A percentile compares a stretch with the other conserved stretches of the same genome.
phyloP scores from a whole-genome alignment of 805 yeast species.

The Spathaspora passalidarum region DNA sequence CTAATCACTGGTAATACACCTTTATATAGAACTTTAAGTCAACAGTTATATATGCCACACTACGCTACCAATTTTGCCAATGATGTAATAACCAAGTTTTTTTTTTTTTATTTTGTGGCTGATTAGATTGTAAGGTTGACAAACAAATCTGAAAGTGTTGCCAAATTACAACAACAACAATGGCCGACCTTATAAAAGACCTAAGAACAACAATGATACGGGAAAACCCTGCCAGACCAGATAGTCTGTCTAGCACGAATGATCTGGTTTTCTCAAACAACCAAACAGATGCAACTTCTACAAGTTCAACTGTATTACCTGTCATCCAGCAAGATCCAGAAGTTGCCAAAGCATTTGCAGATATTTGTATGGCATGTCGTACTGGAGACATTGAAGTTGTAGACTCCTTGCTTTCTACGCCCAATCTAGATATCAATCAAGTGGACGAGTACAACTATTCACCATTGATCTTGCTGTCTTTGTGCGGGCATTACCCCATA shows the following conservation, averaged over 20 bases:
- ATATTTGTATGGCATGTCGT: conserved; percentile 65
- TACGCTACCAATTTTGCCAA: no score
- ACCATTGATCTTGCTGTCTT: conserved; percentile 67
- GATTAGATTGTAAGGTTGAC: no score
- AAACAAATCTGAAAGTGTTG: no score
- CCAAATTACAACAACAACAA: neutral
- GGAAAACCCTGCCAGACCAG: neutral
- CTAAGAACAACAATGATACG: neutral
- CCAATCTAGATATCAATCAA: conserved; percentile 38
- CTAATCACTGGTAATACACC: no score
- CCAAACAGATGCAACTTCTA: neutral
- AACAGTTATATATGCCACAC: no score
- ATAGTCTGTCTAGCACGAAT: neutral
- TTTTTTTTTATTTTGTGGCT: neutral
- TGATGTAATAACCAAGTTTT: no score
- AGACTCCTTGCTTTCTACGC: conserved; percentile 50
- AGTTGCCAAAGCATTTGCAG: conserved; percentile 29
- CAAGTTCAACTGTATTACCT: no score
- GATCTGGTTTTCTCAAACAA: neutral
- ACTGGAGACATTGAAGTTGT: conserved; percentile 65
- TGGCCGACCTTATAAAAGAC: neutral
- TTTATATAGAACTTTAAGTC: no score
- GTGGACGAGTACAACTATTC: conserved; percentile 74
- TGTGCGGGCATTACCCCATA: conserved; percentile 70
- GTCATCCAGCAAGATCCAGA: conserved; percentile 2